A percentile compares a stretch with the other conserved stretches of the same genome.
Evolutionary conservation across 495 filamentous ascomycete genomes (phyloP).

Genomic region (Stereocaulon alpinum): DNA sequence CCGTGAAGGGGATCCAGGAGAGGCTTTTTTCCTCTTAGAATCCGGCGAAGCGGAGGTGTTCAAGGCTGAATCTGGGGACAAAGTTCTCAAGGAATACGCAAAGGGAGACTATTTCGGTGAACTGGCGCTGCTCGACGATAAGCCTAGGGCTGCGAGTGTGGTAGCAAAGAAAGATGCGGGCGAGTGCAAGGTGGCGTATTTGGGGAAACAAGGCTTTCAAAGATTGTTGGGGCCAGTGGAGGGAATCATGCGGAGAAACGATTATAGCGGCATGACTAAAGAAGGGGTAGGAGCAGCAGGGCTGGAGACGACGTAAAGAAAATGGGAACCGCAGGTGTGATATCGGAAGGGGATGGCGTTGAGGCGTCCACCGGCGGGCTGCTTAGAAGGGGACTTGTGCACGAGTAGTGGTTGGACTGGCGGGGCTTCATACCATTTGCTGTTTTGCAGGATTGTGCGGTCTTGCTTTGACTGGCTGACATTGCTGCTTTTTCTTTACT

Average conservation of each 20-base stretch:
- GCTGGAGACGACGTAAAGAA: too few species aligned
- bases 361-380: too few species aligned
- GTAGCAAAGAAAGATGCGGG: conserved; percentile 51
- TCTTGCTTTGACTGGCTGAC: too few species aligned
- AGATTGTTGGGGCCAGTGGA: conserved; percentile 86
- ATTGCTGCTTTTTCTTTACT: too few species aligned
- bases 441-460: too few species aligned
- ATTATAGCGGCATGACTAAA: conserved; percentile 29
- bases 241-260: conserved; percentile 83
- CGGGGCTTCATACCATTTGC: too few species aligned
- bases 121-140: conserved; percentile 83
- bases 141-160: conserved; percentile 86
- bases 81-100: conserved; percentile 63
- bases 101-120: conserved; percentile 98
- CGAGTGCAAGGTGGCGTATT: conserved; percentile 85
- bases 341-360: too few species aligned
- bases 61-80: conserved; percentile 48
- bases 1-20: conserved; percentile 79
- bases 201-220: conserved; percentile 93
- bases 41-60: conserved; percentile 77
- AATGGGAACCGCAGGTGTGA: background rate
- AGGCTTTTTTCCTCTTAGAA: conserved; percentile 89
- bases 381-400: too few species aligned
- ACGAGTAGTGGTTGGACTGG: too few species aligned
- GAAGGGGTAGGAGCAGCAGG: background rate